Evolutionary conservation across 495 filamentous ascomycete species (phyloP).

Genomic region (Penicillium lagena): DNA sequence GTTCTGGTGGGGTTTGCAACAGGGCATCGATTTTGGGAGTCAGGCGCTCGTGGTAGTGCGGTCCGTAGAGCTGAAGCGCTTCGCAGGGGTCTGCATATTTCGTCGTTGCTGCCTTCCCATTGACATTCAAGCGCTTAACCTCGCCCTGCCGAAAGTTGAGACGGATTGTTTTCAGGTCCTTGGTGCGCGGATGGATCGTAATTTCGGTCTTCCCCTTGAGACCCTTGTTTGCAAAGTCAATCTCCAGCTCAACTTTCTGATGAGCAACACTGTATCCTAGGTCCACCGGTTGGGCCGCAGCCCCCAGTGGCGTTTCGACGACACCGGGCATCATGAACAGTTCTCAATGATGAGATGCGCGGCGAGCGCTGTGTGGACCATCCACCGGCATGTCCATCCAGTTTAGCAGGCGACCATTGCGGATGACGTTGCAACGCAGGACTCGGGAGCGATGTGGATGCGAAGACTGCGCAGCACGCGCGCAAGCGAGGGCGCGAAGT

Average conservation of each 20-base stretch:
- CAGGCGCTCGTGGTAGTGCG: slow-evolving; percentile 74
- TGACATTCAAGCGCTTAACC: slow-evolving; percentile 62
- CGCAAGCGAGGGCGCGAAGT: neutral
- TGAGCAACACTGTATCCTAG: slow-evolving; percentile 59
- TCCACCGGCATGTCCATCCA: slow-evolving; percentile 38
- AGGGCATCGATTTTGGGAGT: slow-evolving; percentile 57
- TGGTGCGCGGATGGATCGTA: slow-evolving; percentile 61
- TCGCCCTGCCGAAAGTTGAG: slow-evolving; percentile 85
- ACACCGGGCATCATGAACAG: slow-evolving; percentile 40
- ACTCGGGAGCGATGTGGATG: neutral
- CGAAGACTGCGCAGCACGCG: neutral
- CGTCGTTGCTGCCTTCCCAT: slow-evolving; percentile 53
- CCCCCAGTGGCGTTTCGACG: slow-evolving; percentile 30
- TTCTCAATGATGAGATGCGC: slow-evolving; percentile 37
- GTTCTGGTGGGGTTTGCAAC: slow-evolving; percentile 49
- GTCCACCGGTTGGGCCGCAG: slow-evolving; percentile 22
- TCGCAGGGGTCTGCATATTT: slow-evolving; percentile 72
- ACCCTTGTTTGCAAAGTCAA: slow-evolving; percentile 70
- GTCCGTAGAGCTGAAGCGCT: slow-evolving; percentile 56
- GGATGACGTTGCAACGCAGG: neutral
- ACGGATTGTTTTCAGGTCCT: slow-evolving; percentile 60
- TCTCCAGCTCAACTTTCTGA: slow-evolving; percentile 81
- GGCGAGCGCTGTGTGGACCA: slow-evolving; percentile 30
- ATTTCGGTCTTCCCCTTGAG: slow-evolving; percentile 78
- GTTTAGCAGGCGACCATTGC: slow-evolving; percentile 9